phyloP scores from a whole-genome alignment of 2,329 filamentous ascomycete genomes.

The Curvularia hawaiiensis region DNA sequence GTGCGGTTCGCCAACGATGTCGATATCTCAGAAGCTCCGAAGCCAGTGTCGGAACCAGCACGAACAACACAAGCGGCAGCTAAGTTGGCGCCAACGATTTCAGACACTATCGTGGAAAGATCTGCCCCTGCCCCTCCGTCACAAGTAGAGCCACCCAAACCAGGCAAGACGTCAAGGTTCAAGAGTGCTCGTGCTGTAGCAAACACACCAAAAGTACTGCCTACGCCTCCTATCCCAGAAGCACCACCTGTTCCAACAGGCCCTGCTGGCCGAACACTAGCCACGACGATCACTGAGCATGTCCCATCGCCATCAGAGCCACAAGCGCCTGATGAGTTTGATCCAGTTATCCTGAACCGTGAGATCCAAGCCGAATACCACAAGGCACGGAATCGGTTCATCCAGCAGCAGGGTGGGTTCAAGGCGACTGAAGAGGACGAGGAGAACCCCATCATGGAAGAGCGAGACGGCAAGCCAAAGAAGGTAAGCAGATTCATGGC shows the following conservation, averaged over 20 bases:
- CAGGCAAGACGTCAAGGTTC: conserved; percentile 50
- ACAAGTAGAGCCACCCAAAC: conserved; percentile 26
- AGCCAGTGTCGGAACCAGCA: conserved; percentile 30
- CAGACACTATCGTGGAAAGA: conserved; percentile 45
- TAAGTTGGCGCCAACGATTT: conserved; percentile 34
- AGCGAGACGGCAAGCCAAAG: conserved; percentile 64
- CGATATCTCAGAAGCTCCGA: conserved; percentile 65
- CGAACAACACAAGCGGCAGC: conserved; percentile 2
- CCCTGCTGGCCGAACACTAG: conserved; percentile 59
- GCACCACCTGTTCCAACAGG: conserved; percentile 44
- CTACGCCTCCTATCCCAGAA: conserved; percentile 31
- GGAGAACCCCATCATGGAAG: conserved; percentile 68
- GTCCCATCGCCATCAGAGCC: conserved; percentile 41
- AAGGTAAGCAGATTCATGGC: conserved; percentile 76
- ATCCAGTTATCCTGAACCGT: conserved; percentile 73
- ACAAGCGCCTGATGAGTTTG: conserved; percentile 57
- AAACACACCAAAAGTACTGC: conserved; percentile 23
- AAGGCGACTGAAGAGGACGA: conserved; percentile 69
- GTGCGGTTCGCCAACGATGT: conserved; percentile 80
- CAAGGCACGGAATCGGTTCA: conserved; percentile 78
- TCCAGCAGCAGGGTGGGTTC: conserved; percentile 84
- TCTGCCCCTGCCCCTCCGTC: conserved; percentile 17
- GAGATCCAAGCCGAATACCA: conserved; percentile 86
- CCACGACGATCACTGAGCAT: conserved; percentile 63
- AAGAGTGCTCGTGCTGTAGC: conserved; percentile 41